Evolutionary conservation across 1,139 yeast species (phyloP).

Genomic region (Saccharomyces uvarum): DNA sequence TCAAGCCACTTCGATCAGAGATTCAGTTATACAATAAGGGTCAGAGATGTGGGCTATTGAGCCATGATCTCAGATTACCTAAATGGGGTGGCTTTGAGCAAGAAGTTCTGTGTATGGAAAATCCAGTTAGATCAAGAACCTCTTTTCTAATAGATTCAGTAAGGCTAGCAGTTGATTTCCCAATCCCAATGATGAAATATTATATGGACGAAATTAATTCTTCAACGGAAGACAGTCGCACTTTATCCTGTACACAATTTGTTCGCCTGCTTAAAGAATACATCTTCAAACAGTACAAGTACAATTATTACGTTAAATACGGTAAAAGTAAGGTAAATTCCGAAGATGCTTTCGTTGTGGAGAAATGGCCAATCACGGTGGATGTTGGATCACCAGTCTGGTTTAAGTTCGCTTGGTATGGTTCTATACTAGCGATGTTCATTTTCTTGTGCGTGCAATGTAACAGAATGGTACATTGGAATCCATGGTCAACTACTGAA

Average conservation of each 20-base stretch:
- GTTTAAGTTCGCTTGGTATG: neutral
- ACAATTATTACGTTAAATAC: constrained; percentile 17
- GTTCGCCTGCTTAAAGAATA: neutral
- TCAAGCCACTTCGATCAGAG: constrained; percentile 38
- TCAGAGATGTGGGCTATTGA: constrained; percentile 51
- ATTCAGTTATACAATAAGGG: constrained; percentile 57
- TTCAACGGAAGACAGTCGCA: neutral
- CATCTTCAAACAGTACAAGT: constrained; percentile 15
- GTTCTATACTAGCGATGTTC: neutral
- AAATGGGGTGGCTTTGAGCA: constrained; percentile 64
- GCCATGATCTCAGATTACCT: constrained; percentile 58
- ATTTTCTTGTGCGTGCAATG: neutral
- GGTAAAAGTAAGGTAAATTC: constrained; percentile 5
- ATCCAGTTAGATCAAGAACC: constrained; percentile 52
- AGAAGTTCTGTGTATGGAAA: constrained; percentile 67
- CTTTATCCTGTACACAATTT: neutral
- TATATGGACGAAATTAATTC: neutral
- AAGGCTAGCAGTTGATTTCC: neutral
- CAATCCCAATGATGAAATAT: neutral
- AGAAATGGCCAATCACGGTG: constrained; percentile 18
- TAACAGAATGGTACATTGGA: constrained; percentile 11
- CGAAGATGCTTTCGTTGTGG: constrained; percentile 2
- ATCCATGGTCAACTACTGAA: constrained; percentile 16
- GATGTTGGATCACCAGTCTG: neutral
- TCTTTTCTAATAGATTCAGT: constrained; percentile 53